Conservation (phyloP, 1,284 basidiomycete species). For the Rhodotorula sp. region DNA sequence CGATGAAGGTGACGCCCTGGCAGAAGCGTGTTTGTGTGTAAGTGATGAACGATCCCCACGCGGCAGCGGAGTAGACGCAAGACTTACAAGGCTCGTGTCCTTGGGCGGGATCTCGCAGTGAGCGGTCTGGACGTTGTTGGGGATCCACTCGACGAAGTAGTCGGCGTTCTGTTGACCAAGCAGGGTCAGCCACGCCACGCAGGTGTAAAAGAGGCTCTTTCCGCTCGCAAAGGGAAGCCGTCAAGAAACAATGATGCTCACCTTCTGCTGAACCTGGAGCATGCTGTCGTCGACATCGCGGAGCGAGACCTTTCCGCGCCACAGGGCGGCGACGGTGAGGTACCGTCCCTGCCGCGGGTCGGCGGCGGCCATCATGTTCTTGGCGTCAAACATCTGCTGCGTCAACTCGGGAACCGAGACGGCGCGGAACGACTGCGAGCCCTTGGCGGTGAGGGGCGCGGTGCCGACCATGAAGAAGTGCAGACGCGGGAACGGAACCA, state of each 20-base stretch:
- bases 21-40: slow-evolving; percentile 13
- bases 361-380: slow-evolving; percentile 73
- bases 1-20: slow-evolving; percentile 76
- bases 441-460: slow-evolving; percentile 88
- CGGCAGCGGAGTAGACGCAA: no score
- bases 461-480: slow-evolving; percentile 99
- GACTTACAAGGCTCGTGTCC: slow-evolving; percentile 73
- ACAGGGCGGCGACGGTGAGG: slow-evolving; percentile 83
- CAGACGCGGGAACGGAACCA: slow-evolving; percentile 65
- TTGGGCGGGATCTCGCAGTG: slow-evolving; percentile 94
- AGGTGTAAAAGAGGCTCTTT: background rate
- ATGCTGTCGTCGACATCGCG: slow-evolving; percentile 99
- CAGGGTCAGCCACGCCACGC: background rate
- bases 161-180: slow-evolving; percentile 2
- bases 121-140: slow-evolving; percentile 93
- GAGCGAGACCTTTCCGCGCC: slow-evolving; percentile 98
- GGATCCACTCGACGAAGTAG: slow-evolving; percentile 99
- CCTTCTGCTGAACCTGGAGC: slow-evolving; percentile 83
- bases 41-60: no score
- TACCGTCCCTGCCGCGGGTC: slow-evolving; percentile 89
- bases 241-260: background rate
- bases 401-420: slow-evolving; percentile 95
- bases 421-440: slow-evolving; percentile 72
- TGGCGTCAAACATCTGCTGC: slow-evolving; percentile 97
- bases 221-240: slow-evolving; percentile 59